Conservation (phyloP, 2,329 filamentous ascomycete genomes). For the Aotearoamyces nothofagi region DNA sequence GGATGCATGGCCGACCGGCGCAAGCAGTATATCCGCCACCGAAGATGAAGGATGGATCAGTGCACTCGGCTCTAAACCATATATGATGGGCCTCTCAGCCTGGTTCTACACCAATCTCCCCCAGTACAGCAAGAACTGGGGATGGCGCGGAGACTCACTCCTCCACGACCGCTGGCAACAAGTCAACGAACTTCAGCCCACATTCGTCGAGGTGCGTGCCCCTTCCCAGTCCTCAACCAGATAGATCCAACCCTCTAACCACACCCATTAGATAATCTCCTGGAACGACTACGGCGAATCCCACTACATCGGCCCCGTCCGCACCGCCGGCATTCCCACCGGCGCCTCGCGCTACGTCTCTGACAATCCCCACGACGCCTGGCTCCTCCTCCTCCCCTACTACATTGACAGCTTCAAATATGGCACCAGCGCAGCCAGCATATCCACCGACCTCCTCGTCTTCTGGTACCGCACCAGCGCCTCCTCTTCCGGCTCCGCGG, state of each 20-base stretch:
- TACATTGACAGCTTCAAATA: constrained; percentile 6
- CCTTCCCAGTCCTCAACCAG: no score
- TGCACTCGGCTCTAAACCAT: no score
- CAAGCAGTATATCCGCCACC: no score
- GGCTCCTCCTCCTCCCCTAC: neutral
- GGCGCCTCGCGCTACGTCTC: constrained; percentile 7
- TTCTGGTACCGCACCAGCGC: no score
- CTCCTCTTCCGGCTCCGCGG: no score
- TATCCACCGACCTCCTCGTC: no score
- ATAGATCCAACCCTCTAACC: no score
- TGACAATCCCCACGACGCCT: neutral
- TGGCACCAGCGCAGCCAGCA: constrained; percentile 7
- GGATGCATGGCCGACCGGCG: no score
- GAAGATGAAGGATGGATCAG: no score
- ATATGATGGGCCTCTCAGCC: no score
- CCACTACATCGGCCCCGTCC: constrained; percentile 32
- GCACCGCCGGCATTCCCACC: constrained; percentile 14
- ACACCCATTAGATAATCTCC: constrained; percentile 27
- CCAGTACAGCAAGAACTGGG: constrained; percentile 1
- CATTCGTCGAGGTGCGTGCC: no score
- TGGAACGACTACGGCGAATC: constrained; percentile 37
- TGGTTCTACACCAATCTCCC: no score
- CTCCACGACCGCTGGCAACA: neutral
- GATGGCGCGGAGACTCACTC: neutral
- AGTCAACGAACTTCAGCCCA: neutral